Evolutionary conservation across 345 rosid genomes (phyloP), one percentile per base, ranked within the genome.

Genomic region (Euphorbia lathyris): DNA sequence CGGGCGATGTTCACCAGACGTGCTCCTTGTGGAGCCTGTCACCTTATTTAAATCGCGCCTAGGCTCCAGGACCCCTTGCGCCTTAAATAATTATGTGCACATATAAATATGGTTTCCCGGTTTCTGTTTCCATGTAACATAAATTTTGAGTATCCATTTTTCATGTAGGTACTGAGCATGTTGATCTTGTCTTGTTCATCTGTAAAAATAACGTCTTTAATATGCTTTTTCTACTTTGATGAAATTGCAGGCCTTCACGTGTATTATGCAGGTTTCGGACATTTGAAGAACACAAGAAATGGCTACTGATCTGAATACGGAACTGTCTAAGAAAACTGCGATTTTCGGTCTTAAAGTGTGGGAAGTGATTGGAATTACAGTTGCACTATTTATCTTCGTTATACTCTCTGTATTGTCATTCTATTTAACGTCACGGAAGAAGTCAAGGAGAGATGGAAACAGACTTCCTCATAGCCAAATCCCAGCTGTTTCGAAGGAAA

Each of bases 401-500:
- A 88, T 95, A 65, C 96, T 95, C 73, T 84, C 89, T 0, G 73
- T 87, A 52, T 75, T 95, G 75, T 88, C 97, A 0, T 85, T 77
- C 69, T 90, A 91, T 67, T 80, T 92, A 29, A 87, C 91, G 14
- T 85, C 80, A 4, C 80, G 92, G 74, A 94, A 90, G 83, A 87
- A 85, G 79, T 81, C 93, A 42, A 86, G 78, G 77, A 85, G 77
- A 78, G 81, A 86, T 23, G 75, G 80, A 58, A 80, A 81, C 66
- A 84, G 80, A 32, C 58, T 62, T 43, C 69, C 73, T 20, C 48
- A 22, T 66, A 79, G 76, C 61, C 95, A 84, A 84, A 88, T 86
- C 67, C 98, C 97, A 19, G 43, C 86, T 23, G 86, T 90, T 65
- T 94, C 97, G 0, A 92, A 94, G 78, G 98, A 94, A 80, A 94